These are phyloP conservation scores for Alnus glutinosa DNA, from an alignment of 306 rosid species.

Conservation along the genomic window DNA sequence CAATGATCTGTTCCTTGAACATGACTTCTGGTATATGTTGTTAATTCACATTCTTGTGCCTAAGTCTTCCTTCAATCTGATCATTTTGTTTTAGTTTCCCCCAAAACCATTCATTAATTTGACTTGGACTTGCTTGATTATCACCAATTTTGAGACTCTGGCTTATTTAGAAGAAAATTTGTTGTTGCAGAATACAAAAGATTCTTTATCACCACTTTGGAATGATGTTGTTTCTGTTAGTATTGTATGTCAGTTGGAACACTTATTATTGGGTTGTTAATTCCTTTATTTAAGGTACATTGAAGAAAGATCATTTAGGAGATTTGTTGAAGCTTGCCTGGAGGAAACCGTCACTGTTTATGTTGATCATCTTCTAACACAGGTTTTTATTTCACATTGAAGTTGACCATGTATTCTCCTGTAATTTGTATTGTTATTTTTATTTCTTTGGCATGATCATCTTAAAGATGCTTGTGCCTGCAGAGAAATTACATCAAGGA, in stretches of 20 bases:
- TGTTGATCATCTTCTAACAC: constrained; percentile 86
- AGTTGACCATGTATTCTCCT: constrained; percentile 11
- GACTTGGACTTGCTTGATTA: background rate
- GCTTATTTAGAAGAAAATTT: constrained; percentile 7
- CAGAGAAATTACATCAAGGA: constrained; percentile 90
- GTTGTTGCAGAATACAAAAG: background rate
- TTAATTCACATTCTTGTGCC: background rate
- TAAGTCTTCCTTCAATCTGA: background rate
- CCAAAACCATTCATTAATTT: background rate
- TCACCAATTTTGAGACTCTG: constrained; percentile 4
- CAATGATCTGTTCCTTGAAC: background rate
- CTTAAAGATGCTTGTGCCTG: constrained; percentile 27
- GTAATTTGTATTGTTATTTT: constrained; percentile 8
- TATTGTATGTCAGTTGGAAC: background rate
- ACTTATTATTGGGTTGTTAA: constrained; percentile 12
- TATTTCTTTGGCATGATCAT: constrained; percentile 25
- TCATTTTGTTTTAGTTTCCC: constrained; percentile 3
- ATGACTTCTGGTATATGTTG: background rate
- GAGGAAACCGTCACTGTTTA: constrained; percentile 90
- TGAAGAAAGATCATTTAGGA: constrained; percentile 96
- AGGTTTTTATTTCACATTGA: constrained; percentile 48
- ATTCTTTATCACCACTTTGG: background rate
- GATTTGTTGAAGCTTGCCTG: constrained; percentile 97
- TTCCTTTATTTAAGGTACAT: constrained; percentile 65
- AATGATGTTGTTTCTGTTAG: constrained; percentile 1